Base-by-base conservation (phyloP, 176 grass and related monocot species). In the Cymbopogon citratus region DNA sequence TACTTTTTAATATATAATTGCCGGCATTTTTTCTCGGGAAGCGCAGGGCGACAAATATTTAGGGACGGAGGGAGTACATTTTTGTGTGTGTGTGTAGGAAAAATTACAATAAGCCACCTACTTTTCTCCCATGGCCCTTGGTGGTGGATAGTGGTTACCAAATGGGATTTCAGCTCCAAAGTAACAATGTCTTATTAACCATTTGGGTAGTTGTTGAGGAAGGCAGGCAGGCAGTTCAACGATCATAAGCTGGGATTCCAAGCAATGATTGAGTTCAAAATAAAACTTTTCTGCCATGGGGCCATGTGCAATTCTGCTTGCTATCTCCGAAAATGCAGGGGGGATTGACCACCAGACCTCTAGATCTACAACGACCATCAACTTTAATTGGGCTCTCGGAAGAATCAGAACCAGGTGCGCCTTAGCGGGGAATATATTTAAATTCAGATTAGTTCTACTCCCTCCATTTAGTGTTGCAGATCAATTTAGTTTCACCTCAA, bases 291-390 rank as follows among this genome's bases (percentile, higher is more conserved):
- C 28, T 0, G 7, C 46, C 71, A 74, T 74, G 71, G 54, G 71
- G 7, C 46, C 71, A 74, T 74, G 71, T 74, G 71, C 71, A 21
- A 3, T 12, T 54, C 28, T 31, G 48, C 26, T 54, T 51, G 45
- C 28, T 11, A 28, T 1, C 45, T 74, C 71, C 45, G 26, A 12
- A 51, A 34, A 54, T 33, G 27, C 18, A 54, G 14, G 40, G 38
- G 51, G 21, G 7, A 57, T 49, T 66, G 62, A 79, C 76, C 62
- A 79, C 76, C 62, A 49, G 10, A 7, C 41, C 41, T 78, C 76
- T 51, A 51, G 77, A 79, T 79, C 63, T 13, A 23, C 48, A 5
- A 36, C 29, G 16, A 35, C 2, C 46, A 75, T 19, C 65, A 38
- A 8, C 29, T 75, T 56, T 48, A 13, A 5, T 2, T 5, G 34